Evolutionary conservation across 2,329 filamentous ascomycete species (phyloP), one percentile per base, ranked within the genome.

Genomic region (Alternaria triticimaculans): DNA sequence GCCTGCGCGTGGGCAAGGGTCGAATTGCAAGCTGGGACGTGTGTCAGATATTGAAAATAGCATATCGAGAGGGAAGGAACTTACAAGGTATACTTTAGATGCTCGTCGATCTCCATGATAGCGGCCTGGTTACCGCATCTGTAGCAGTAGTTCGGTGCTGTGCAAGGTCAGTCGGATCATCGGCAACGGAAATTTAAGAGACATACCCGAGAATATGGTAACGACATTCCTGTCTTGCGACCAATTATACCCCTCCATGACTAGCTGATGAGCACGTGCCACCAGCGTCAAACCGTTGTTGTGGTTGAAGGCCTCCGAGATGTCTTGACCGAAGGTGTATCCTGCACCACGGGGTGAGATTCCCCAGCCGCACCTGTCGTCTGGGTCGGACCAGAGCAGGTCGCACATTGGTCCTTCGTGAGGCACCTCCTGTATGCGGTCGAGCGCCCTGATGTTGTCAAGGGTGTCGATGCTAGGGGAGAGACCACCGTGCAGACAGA

Each of bases 51-150:
- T 8, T 7, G 20, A 30, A 45, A 6, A n/a, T 26, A 14, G 23
- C 12, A 28, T 20, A 11, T 46, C 8, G n/a, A 18, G 20, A 26
- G n/a, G 28, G 30, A n/a, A 49, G 18, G 30, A 30, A 90, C 94
- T 82, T 88, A 97, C 95, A 99, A 98, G 78, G 96, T 98, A 84
- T 98, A 99, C 86, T 99, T 98, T 80, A 99, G 85, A 82, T 98
- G 94, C 84, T 99, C 96, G 72, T 98, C 96, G 82, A 99, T 99
- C 84, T 98, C 96, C 96, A 99, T 99, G 81, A 99, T 98, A n/a
- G 96, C 96, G 61, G 96, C 96, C 83, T 98, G 96, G 83, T 99
- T 99, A 79, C 96, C 96, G 80, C 96, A 99, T 81, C 96, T 89
- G 87, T 99, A 98, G 86, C 95, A 99, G 87, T 99, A 99, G 72